Evolutionary conservation across 495 filamentous ascomycete species (phyloP).

Genomic region (Chaetomidium leptoderma): DNA sequence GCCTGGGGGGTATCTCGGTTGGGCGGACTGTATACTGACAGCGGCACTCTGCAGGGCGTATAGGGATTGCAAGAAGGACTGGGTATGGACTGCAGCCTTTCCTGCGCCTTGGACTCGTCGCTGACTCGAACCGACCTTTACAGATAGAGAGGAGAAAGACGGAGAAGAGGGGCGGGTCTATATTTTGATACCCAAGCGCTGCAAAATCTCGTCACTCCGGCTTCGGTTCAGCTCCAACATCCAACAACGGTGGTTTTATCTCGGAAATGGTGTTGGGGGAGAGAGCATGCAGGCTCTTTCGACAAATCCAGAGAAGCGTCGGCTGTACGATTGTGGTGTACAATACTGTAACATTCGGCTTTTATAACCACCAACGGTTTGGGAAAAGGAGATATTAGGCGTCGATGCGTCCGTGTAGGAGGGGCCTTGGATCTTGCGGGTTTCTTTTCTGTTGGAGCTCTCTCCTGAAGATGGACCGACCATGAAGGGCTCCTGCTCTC

Average conservation of each 20-base stretch:
- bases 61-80: constrained; percentile 88
- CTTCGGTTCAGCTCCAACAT: too few relatives aligned
- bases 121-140: background rate
- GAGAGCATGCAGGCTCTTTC: too few relatives aligned
- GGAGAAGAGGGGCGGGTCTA: constrained; percentile 34
- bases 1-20: background rate
- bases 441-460: too few relatives aligned
- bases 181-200: constrained; percentile 2
- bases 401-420: too few relatives aligned
- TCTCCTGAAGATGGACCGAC: too few relatives aligned
- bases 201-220: too few relatives aligned
- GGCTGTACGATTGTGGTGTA: background rate
- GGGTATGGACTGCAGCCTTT: constrained; percentile 55
- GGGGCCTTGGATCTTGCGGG: too few relatives aligned
- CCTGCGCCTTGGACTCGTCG: background rate
- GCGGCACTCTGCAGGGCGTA: constrained; percentile 60
- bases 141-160: constrained; percentile 51
- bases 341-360: background rate
- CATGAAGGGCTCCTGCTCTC: too few relatives aligned
- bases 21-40: constrained; percentile 19
- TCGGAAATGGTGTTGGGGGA: too few relatives aligned
- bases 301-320: background rate
- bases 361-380: too few relatives aligned
- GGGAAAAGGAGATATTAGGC: too few relatives aligned
- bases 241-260: too few relatives aligned